A percentile compares a stretch with the other conserved stretches of the same genome.
Evolutionary conservation across 257 asterid genomes (phyloP).

Genomic region (Penstemon newberryi): DNA sequence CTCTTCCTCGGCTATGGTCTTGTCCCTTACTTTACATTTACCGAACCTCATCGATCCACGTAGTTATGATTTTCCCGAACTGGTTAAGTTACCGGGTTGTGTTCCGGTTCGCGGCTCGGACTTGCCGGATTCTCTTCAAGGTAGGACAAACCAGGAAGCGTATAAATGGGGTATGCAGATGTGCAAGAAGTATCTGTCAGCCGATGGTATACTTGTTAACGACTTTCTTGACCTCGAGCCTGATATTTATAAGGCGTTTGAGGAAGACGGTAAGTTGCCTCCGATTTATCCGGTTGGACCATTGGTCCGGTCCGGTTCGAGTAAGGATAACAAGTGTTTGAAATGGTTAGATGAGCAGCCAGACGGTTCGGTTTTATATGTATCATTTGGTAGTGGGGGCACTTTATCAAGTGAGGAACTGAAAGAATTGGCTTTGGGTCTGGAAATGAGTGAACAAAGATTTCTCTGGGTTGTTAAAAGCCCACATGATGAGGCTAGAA

Average conservation of each 20-base stretch:
- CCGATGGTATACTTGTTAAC: conserved; percentile 33
- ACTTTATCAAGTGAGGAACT: conserved; percentile 21
- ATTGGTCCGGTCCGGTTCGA: conserved; percentile 16
- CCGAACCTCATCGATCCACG: conserved; percentile 36
- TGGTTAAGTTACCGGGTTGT: conserved; percentile 29
- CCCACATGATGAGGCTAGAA: conserved; percentile 17
- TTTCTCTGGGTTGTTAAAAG: conserved; percentile 30
- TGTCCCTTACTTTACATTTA: conserved; percentile 42
- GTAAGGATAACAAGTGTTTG: conserved; percentile 3
- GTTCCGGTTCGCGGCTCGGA: conserved; percentile 19
- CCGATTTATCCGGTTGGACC: conserved; percentile 33
- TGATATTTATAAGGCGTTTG: conserved; percentile 27
- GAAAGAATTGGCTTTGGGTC: conserved; percentile 25
- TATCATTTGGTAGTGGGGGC: conserved; percentile 36
- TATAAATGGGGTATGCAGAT: conserved; percentile 7
- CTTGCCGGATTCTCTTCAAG: conserved; percentile 9
- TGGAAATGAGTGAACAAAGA: conserved; percentile 30
- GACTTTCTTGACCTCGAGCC: conserved; percentile 38
- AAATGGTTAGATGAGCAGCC: conserved; percentile 35
- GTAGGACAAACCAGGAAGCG: conserved; percentile 23
- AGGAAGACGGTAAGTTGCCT: neutral
- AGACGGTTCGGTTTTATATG: conserved; percentile 23
- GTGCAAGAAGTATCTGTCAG: conserved; percentile 13
- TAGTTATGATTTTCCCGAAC: conserved; percentile 14
- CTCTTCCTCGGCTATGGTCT: conserved; percentile 44